These are phyloP conservation scores for Epichloe gansuensis DNA, from an alignment of 2,329 filamentous ascomycete genomes.

Conservation along the genomic window DNA sequence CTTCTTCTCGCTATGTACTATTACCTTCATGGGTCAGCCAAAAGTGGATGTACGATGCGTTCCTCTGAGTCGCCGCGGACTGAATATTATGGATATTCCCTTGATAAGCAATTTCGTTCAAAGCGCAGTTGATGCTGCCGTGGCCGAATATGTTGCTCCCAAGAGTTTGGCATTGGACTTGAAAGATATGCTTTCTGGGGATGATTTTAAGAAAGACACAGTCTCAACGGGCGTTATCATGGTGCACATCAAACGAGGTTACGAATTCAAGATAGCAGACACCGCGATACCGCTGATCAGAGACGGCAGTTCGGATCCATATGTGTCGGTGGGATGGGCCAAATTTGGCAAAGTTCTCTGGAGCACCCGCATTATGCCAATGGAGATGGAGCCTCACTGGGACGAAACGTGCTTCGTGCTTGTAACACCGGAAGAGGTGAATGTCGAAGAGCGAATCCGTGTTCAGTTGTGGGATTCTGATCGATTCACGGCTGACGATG, in stretches of 20 bases:
- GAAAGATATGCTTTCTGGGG: conserved; percentile 65
- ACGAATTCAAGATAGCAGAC: conserved; percentile 62
- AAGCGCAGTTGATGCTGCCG: conserved; percentile 58
- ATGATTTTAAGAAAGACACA: conserved; percentile 70
- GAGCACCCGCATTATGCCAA: conserved; percentile 49
- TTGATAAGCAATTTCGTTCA: conserved; percentile 66
- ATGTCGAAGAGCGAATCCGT: conserved; percentile 57
- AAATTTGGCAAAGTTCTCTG: conserved; percentile 59
- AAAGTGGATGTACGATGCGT: conserved; percentile 60
- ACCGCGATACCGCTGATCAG: conserved; percentile 46
- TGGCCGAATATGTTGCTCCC: conserved; percentile 65
- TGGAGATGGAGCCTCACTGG: conserved; percentile 58
- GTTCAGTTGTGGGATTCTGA: conserved; percentile 69
- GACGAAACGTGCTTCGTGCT: conserved; percentile 58
- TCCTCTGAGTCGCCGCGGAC: conserved; percentile 53
- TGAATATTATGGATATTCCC: conserved; percentile 66
- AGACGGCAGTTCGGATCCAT: conserved; percentile 53
- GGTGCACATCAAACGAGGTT: conserved; percentile 53
- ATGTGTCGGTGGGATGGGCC: conserved; percentile 62
- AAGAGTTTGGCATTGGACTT: conserved; percentile 63
- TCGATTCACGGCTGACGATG: conserved; percentile 59
- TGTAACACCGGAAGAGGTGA: conserved; percentile 58
- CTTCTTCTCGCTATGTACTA: conserved; percentile 62
- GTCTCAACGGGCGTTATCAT: conserved; percentile 50
- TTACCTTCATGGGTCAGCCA: conserved; percentile 65